Conservation (phyloP, 2,329 filamentous ascomycete species). For the Arthrobotrys pseudoclavata region DNA sequence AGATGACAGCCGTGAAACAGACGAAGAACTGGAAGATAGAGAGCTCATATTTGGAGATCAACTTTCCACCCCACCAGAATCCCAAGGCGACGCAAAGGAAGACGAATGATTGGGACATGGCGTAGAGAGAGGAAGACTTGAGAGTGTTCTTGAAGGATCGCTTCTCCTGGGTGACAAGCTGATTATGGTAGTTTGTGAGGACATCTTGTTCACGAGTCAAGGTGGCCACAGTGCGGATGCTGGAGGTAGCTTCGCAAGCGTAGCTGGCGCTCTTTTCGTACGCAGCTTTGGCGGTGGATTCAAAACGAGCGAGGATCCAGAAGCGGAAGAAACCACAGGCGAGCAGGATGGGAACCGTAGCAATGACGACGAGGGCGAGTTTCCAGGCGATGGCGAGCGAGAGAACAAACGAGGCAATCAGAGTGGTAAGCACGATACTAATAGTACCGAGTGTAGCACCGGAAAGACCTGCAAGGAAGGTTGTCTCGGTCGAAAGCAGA, state of each 20-base stretch:
- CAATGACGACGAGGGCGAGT: slow-evolving; percentile 83
- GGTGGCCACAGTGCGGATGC: slow-evolving; percentile 92
- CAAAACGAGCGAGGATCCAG: slow-evolving; percentile 84
- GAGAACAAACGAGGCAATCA: slow-evolving; percentile 79
- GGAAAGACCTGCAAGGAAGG: slow-evolving; percentile 86
- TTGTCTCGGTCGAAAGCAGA: slow-evolving; percentile 90
- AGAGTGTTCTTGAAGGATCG: slow-evolving; percentile 79
- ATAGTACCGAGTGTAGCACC: slow-evolving; percentile 90
- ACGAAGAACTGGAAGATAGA: slow-evolving; percentile 85
- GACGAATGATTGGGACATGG: slow-evolving; percentile 83
- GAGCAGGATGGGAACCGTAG: slow-evolving; percentile 81
- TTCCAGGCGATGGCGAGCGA: slow-evolving; percentile 88
- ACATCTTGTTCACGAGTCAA: slow-evolving; percentile 90
- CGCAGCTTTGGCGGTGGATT: slow-evolving; percentile 81
- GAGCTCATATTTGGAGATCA: slow-evolving; percentile 76
- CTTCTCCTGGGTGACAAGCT: slow-evolving; percentile 76
- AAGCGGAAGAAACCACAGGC: slow-evolving; percentile 90
- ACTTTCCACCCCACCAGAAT: slow-evolving; percentile 90
- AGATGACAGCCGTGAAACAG: slow-evolving; percentile 88
- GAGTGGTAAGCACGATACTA: slow-evolving; percentile 82
- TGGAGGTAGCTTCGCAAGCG: slow-evolving; percentile 92
- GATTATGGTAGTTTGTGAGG: slow-evolving; percentile 76
- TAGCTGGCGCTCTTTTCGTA: slow-evolving; percentile 86
- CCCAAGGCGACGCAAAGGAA: slow-evolving; percentile 88
- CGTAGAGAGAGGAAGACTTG: slow-evolving; percentile 83